Base-by-base conservation (phyloP, 345 rosid genomes). In the Pistacia integerrima region DNA sequence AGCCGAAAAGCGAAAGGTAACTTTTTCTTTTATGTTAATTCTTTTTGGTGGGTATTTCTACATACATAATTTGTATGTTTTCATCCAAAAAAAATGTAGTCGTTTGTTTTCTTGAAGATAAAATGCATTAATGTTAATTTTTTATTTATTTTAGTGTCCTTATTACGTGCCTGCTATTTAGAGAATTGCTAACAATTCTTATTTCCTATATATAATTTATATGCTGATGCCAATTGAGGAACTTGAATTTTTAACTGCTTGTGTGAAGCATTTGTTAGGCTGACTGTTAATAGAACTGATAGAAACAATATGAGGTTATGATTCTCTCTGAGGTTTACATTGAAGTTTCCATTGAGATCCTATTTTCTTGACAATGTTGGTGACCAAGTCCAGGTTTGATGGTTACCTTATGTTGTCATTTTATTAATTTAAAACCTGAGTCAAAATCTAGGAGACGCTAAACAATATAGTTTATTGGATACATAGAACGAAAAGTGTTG, bases 1-100 rank as follows among this genome's bases (percentile, higher is more conserved):
- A 70, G 98, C 97, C 4, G 97, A 92, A 48, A 94, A 85, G 80
- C 97, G 91, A 72, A 94, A 89, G 88, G 98, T 87, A 80, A 52
- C 33, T 20, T 6, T 68, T 55, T 56, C 54, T 58, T 13, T 62
- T 8, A 52, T 22, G 10, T 28, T 59, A 5, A 4, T 62, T 54
- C 30, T 35, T 51, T 41, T 74, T 61, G 2, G 67, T 64, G 12
- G 61, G 5, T n/a, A 18, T 17, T 41, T 61, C 38, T 41, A 7
- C 20, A 1, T 64, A 3, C 2, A 33, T 74, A 11, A 10, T 58
- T 74, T 41, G 46, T 41, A 41, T 41, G 1, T 41, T 10, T 5
- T 41, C 8, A 41, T 41, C 8, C 41, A 38, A 38, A 30, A 6
- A 5, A 41, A 41, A 7, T 7, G 8, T 41, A 7, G 46, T 41